These are phyloP conservation scores for Clonostachys chloroleuca DNA, from an alignment of 2,329 filamentous ascomycete genomes.

Conservation along the genomic window DNA sequence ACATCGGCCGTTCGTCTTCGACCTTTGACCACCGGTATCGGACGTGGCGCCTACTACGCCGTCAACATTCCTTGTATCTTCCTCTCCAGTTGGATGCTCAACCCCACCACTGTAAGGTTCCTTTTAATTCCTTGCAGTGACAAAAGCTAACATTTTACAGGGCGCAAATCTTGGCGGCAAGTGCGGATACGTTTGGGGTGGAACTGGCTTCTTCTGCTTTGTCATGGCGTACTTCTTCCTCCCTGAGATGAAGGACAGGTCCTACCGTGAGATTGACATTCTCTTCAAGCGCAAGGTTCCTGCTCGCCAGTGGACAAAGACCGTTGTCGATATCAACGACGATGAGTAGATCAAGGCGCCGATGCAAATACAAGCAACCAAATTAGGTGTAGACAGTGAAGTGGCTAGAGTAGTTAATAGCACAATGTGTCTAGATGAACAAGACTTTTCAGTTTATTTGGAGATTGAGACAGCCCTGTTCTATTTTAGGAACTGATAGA, in stretches of 20 bases:
- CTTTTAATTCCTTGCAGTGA: constrained; percentile 11
- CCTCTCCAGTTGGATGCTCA: constrained; percentile 57
- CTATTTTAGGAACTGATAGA: too few species aligned
- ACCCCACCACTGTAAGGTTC: constrained; percentile 33
- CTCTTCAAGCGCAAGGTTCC: constrained; percentile 47
- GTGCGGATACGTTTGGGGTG: constrained; percentile 57
- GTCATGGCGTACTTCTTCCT: constrained; percentile 40
- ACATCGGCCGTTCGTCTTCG: constrained; percentile 61
- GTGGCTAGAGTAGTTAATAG: too few species aligned
- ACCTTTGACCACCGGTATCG: constrained; percentile 61
- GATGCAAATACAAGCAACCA: too few species aligned
- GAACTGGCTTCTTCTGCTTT: constrained; percentile 50
- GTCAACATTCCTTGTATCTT: constrained; percentile 65
- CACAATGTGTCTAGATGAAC: too few species aligned
- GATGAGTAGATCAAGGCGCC: constrained; percentile 46
- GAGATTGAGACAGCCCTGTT: too few species aligned
- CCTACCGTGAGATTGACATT: constrained; percentile 60
- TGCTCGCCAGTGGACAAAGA: constrained; percentile 52
- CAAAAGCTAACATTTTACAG: constrained; percentile 9
- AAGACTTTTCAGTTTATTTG: too few species aligned
- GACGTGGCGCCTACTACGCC: constrained; percentile 59
- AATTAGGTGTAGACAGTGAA: too few species aligned
- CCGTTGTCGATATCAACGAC: constrained; percentile 51
- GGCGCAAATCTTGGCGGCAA: constrained; percentile 43
- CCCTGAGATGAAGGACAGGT: constrained; percentile 53